Conservation (phyloP, 1,139 yeast genomes). For the Debaryomyces coudertii region DNA sequence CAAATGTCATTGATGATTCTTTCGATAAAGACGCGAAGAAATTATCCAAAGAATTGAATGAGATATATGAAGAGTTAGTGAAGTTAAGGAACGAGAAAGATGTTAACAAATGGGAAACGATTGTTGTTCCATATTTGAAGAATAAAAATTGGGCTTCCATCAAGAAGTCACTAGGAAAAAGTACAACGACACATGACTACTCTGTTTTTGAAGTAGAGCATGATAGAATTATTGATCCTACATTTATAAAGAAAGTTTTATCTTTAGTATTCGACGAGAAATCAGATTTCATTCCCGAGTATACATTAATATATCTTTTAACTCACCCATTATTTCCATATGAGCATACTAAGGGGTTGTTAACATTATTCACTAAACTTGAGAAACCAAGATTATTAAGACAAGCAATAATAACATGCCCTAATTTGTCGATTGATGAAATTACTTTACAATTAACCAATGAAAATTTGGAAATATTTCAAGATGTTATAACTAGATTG, state of each 20-base stretch:
- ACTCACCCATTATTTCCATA: constrained; percentile 87
- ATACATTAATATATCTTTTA: constrained; percentile 68
- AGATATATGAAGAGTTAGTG: constrained; percentile 28
- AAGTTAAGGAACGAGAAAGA: constrained; percentile 22
- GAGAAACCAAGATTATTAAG: constrained; percentile 65
- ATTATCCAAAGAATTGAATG: constrained; percentile 25
- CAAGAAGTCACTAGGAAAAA: constrained; percentile 20
- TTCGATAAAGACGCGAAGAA: constrained; percentile 24
- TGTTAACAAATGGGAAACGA: constrained; percentile 34
- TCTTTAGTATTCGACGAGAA: constrained; percentile 36
- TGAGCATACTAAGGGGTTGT: constrained; percentile 55
- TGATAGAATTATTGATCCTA: constrained; percentile 69
- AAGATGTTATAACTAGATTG: constrained; percentile 68
- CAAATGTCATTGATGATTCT: constrained; percentile 31
- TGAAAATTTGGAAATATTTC: constrained; percentile 60
- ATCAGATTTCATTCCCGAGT: constrained; percentile 54
- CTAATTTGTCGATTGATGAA: constrained; percentile 65
- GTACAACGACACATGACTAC: constrained; percentile 23
- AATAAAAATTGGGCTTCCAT: constrained; percentile 31
- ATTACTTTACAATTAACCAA: constrained; percentile 57
- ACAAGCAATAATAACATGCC: constrained; percentile 81
- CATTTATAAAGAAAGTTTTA: constrained; percentile 55
- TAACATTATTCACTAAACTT: constrained; percentile 44
- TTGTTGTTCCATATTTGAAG: constrained; percentile 39
- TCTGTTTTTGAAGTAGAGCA: constrained; percentile 61